phyloP scores from a whole-genome alignment of 345 rosid species.

The Pistacia integerrima region DNA sequence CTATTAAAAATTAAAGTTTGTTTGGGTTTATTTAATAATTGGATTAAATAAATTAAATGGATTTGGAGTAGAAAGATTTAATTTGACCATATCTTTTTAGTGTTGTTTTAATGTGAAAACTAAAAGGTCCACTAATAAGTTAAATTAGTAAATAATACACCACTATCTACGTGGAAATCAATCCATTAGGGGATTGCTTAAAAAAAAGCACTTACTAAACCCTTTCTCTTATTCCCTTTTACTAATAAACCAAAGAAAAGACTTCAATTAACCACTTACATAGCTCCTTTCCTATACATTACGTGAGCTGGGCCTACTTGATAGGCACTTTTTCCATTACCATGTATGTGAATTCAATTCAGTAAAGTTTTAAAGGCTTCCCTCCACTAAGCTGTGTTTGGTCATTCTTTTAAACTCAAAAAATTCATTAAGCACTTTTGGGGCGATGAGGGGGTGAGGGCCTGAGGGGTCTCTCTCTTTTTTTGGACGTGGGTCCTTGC shows the following conservation, averaged over 20 bases:
- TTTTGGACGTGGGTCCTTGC: slow-evolving; percentile 14
- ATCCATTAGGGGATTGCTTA: not conserved
- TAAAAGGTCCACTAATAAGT: slow-evolving; percentile 14
- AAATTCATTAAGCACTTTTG: slow-evolving; percentile 29
- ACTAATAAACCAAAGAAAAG: not conserved
- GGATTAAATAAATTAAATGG: no score
- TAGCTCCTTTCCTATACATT: slow-evolving; percentile 17
- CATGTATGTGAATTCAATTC: slow-evolving; percentile 28
- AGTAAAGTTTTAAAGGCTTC: slow-evolving; percentile 16
- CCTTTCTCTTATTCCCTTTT: not conserved
- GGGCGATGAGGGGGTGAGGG: not conserved
- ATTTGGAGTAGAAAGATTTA: no score
- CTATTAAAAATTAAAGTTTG: no score
- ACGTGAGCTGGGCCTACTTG: slow-evolving; percentile 25
- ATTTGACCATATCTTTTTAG: no score
- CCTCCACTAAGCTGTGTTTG: slow-evolving; percentile 23
- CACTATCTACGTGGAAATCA: not conserved
- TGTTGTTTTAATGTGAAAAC: slow-evolving; percentile 17
- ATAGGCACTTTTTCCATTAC: slow-evolving; percentile 13
- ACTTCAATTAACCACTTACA: not conserved
- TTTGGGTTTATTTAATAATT: no score
- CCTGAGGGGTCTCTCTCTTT: not conserved
- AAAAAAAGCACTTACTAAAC: not conserved
- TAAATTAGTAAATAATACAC: slow-evolving; percentile 4
- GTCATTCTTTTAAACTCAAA: slow-evolving; percentile 16